These are phyloP conservation scores for Mortierella antarctica DNA, from an alignment of 192 early-diverging fungal genomes.

Conservation along the genomic window DNA sequence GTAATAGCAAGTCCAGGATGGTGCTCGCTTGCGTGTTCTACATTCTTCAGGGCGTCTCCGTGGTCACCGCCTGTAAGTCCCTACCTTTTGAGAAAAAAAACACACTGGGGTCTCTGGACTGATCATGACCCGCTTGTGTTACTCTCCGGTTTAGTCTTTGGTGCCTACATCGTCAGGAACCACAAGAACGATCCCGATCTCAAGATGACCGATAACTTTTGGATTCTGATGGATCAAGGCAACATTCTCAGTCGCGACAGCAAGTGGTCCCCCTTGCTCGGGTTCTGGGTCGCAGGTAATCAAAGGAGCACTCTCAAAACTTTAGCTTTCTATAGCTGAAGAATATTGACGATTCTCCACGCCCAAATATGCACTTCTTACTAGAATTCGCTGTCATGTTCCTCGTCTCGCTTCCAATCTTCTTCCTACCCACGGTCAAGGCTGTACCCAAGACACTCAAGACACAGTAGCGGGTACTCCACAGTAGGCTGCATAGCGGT, in stretches of 20 bases:
- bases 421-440: conserved; percentile 29
- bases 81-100: neutral
- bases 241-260: conserved; percentile 35
- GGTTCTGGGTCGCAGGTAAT: conserved; percentile 51
- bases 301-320: neutral
- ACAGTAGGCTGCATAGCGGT: too few species aligned
- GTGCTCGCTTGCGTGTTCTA: conserved; percentile 20
- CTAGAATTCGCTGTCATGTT: conserved; percentile 41
- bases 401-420: conserved; percentile 35
- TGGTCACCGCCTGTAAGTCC: conserved; percentile 16
- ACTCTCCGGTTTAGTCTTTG: conserved; percentile 19
- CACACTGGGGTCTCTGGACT: neutral
- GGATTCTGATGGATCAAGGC: conserved; percentile 22
- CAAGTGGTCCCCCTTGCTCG: conserved; percentile 48
- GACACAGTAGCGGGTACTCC: conserved; percentile 16
- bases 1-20: conserved; percentile 16
- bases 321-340: neutral
- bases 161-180: conserved; percentile 22
- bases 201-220: conserved; percentile 9
- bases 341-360: neutral
- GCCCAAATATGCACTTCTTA: neutral
- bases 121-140: neutral
- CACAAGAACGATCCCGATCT: conserved; percentile 5
- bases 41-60: conserved; percentile 21
- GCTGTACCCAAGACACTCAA: conserved; percentile 21